Percentiles rank a stretch among this genome's conserved stretches.
These are phyloP conservation scores for Biscutella auriculata DNA, from an alignment of 441 rosid species.

Conservation along the genomic window DNA sequence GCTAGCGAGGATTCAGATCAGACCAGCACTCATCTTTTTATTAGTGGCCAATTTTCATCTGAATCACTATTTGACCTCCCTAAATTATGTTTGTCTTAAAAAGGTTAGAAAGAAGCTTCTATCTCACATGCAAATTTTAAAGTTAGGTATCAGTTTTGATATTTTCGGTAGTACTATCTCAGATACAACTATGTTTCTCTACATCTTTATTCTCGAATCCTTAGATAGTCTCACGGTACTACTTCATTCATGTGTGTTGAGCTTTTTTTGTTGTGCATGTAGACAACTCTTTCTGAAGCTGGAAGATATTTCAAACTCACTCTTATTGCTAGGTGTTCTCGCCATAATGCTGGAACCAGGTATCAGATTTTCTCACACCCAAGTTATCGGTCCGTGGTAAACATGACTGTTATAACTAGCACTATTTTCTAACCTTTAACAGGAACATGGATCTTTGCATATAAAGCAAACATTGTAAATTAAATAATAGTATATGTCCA, in stretches of 20 bases:
- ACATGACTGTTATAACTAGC: neutral
- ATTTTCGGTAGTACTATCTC: neutral
- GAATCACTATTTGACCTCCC: neutral
- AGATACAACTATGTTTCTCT: slow-evolving; percentile 9
- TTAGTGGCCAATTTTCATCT: neutral
- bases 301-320: slow-evolving; percentile 72
- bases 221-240: neutral
- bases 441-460: neutral
- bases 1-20: too few species aligned
- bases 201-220: neutral
- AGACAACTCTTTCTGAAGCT: slow-evolving; percentile 60
- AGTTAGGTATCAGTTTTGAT: neutral
- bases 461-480: neutral
- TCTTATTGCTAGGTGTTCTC: slow-evolving; percentile 93
- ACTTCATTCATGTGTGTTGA: neutral
- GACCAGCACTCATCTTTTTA: neutral
- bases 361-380: slow-evolving; percentile 15
- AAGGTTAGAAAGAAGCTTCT: neutral
- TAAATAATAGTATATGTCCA: neutral
- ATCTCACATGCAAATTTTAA: neutral
- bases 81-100: slow-evolving; percentile 2
- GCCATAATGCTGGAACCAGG: slow-evolving; percentile 99
- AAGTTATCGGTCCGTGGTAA: neutral
- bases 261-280: slow-evolving; percentile 16
- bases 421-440: neutral